These are phyloP conservation scores for Pseudomonodictys pantanalensis DNA, from an alignment of 495 filamentous ascomycete species.

Conservation along the genomic window DNA sequence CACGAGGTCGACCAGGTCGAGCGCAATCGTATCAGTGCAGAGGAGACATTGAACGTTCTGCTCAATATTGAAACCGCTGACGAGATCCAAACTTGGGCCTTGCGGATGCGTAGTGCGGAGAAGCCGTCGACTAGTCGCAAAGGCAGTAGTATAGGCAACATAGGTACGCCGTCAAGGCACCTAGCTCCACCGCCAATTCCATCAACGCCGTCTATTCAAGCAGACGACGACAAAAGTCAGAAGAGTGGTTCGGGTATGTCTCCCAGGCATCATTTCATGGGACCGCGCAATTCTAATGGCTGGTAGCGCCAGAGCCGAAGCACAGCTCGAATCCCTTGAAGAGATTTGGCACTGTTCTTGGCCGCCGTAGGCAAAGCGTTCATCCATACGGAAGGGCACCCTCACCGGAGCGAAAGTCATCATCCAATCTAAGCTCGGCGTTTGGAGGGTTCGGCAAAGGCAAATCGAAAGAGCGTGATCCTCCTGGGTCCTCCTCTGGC, in stretches of 20 bases:
- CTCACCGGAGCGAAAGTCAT: slow-evolving; percentile 41
- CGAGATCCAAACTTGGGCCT: slow-evolving; percentile 84
- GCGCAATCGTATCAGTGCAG: slow-evolving; percentile 68
- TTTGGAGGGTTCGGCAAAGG: slow-evolving; percentile 31
- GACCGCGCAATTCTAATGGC: too few species aligned
- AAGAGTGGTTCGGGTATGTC: slow-evolving; percentile 37
- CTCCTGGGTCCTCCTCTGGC: slow-evolving; percentile 15
- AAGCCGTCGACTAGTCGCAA: slow-evolving; percentile 34
- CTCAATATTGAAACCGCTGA: slow-evolving; percentile 83
- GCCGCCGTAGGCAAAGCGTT: slow-evolving; percentile 38
- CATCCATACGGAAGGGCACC: slow-evolving; percentile 36
- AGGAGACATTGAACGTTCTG: slow-evolving; percentile 77
- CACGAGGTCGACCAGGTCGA: slow-evolving; percentile 89
- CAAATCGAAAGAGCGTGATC: slow-evolving; percentile 27
- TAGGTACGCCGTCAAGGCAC: slow-evolving; percentile 22
- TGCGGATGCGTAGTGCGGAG: slow-evolving; percentile 44
- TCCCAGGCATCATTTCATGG: background rate
- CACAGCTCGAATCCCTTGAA: slow-evolving; percentile 38
- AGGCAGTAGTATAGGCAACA: slow-evolving; percentile 20
- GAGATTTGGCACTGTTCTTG: slow-evolving; percentile 43
- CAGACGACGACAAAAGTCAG: slow-evolving; percentile 37
- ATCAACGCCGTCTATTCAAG: slow-evolving; percentile 21
- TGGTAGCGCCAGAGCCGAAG: slow-evolving; percentile 39
- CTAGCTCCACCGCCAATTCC: slow-evolving; percentile 19
- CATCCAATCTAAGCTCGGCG: slow-evolving; percentile 28